Base-by-base conservation (phyloP, 768 basidiomycete genomes). In the Termitomyces sp. region DNA sequence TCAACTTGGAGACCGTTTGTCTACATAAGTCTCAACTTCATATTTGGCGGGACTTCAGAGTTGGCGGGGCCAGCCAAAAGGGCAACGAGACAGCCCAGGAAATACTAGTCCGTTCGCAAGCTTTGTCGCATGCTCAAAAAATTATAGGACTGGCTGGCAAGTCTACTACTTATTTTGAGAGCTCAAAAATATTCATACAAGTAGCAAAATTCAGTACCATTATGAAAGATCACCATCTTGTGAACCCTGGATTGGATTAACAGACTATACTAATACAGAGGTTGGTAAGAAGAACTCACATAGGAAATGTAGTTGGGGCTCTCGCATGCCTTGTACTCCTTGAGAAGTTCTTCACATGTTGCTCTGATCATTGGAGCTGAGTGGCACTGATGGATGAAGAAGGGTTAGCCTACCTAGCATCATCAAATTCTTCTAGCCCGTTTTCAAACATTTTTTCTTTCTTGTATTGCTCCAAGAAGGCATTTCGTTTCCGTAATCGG, bases 391-490 rank as follows among this genome's bases (percentile, higher is more conserved):
- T 27, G 34, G 24, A 27, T 5, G 34, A 18, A 32, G 49, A 16
- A 33, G 49, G 7, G 8, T 33, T 26, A 9, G 62, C 81, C 58
- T 66, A 93, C 94, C 93, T 84, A n/a, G 97, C 91, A 73, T 97
- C 94, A 66, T 98, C 95, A 71, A 99, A 98, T 73, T 98, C 95
- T 62, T 95, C 93, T 62, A 98, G 71, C 2, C 88, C 88, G 69
- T 95, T 89, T 69, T 90, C 89, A 69, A 99, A 99, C 80, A 96
- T 88, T 68, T 89, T 89, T 72, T 98, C 95, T 69, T 93, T 94
- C 78, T 96, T 97, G 78, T 98, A 99, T 69, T 95, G 93, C 56
- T 98, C 95, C 74, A 99, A 72, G 72, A 96, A 98, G 2, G 97
- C 97, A 67, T 96, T 96, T 47, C 93, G 82, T 72, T 86, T 90